Percentiles rank a stretch among this genome's conserved stretches.
Conservation (phyloP, 2,329 filamentous ascomycete genomes). For the Pyricularia sp. region DNA sequence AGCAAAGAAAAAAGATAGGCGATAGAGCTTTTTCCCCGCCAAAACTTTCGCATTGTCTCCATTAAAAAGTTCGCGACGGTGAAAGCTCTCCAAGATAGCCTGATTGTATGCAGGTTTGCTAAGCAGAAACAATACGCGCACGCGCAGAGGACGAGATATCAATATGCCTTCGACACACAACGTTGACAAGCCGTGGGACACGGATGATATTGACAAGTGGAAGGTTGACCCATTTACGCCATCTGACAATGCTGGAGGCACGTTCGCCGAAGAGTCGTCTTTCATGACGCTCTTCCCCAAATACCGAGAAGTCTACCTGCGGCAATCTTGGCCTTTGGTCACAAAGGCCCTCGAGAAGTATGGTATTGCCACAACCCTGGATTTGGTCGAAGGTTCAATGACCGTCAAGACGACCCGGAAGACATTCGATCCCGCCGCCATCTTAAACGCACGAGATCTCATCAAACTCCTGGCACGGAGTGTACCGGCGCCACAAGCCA, state of each 20-base stretch:
- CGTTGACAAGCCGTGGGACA: constrained; percentile 89
- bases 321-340: constrained; percentile 86
- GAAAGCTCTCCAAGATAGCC: background rate
- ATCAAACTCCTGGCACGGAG: constrained; percentile 88
- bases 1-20: background rate
- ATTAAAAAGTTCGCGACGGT: background rate
- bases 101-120: background rate
- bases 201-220: constrained; percentile 96
- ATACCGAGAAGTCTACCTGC: constrained; percentile 90
- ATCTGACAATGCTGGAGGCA: constrained; percentile 75
- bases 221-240: constrained; percentile 81
- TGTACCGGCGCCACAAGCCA: constrained; percentile 84
- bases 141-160: background rate
- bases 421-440: constrained; percentile 84
- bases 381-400: constrained; percentile 94
- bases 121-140: background rate
- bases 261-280: constrained; percentile 86
- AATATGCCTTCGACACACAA: constrained; percentile 83
- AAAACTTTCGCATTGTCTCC: background rate
- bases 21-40: background rate
- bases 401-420: constrained; percentile 90
- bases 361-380: constrained; percentile 83
- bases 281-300: constrained; percentile 87
- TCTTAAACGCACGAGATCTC: constrained; percentile 87
- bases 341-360: constrained; percentile 79